Evolutionary conservation across 2,329 filamentous ascomycete genomes (phyloP).

Genomic region (Colletotrichum liaoningense): DNA sequence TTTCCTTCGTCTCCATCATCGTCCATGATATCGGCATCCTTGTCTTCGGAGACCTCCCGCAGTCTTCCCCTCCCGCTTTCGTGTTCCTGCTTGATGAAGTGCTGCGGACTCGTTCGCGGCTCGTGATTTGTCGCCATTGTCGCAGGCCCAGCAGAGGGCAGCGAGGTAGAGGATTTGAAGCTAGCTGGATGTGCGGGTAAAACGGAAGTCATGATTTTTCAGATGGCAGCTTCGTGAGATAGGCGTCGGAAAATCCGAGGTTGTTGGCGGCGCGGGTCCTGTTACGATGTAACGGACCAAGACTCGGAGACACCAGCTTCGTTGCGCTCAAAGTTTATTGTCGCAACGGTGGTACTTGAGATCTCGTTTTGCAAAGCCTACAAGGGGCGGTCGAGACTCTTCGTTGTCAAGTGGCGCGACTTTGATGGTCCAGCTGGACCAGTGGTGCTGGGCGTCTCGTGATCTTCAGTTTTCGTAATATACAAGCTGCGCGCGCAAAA

Average conservation of each 20-base stretch:
- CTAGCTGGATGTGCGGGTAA: slow-evolving; percentile 52
- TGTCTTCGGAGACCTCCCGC: slow-evolving; percentile 55
- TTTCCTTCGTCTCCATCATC: slow-evolving; percentile 54
- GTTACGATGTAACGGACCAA: slow-evolving; percentile 22
- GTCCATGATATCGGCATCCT: slow-evolving; percentile 55
- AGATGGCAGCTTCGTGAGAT: background rate
- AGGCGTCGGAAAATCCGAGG: slow-evolving; percentile 10
- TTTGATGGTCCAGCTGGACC: background rate
- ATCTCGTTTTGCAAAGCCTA: background rate
- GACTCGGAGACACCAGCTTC: background rate
- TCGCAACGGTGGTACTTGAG: background rate
- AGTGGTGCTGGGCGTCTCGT: slow-evolving; percentile 1
- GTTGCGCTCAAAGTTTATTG: background rate
- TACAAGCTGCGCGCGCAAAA: slow-evolving; percentile 15
- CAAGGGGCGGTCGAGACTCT: background rate
- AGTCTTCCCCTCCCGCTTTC: slow-evolving; percentile 52
- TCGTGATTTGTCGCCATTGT: slow-evolving; percentile 57
- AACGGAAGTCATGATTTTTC: slow-evolving; percentile 54
- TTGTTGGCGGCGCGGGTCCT: slow-evolving; percentile 5
- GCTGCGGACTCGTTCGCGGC: slow-evolving; percentile 49
- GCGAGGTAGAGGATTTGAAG: slow-evolving; percentile 50
- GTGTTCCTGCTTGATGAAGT: slow-evolving; percentile 53
- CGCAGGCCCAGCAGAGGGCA: slow-evolving; percentile 51
- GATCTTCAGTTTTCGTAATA: background rate
- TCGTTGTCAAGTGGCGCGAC: background rate